Evolutionary conservation across 345 rosid species (phyloP), one percentile per base, ranked within the genome.

Genomic region (Murraya koenigii): DNA sequence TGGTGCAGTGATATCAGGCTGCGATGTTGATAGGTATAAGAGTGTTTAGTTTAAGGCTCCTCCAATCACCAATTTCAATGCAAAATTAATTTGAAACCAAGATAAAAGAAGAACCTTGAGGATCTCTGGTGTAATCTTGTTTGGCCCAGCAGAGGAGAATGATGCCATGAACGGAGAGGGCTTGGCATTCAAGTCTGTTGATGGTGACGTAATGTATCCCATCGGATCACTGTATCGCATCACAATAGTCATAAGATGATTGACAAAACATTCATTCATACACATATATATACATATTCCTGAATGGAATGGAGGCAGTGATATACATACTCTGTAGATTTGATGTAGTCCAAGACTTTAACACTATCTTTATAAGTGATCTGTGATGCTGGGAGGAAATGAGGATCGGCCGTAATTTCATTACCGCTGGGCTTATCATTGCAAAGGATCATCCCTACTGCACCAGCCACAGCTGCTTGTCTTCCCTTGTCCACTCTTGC

Each of bases 1-100:
- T 0, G 96, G 97, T 39, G 98, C 98, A 2, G 96, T 92, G 30
- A 94, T 84, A 74, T 93, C 98, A 54, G 98, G 98, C 85, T 89
- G 80, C 33, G 62, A 74, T 19, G 9, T 3, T 17, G 17, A 44
- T 44, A 44, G 49, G 3, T 3, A 35, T 38, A 38, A 20, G 17
- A 20, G 10, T 38, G n/a, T 7, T 64, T 61, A 15, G 4, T 47
- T 25, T 0, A 32, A 30, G 6, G 36, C 1, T 8, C 26, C 0
- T 8, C 26, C 9, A 47, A 54, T 7, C 35, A 41, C 10, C 49
- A 66, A 69, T 70, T 17, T 15, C 38, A 47, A 47, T 8, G 35
- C 19, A 3, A 30, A 69, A 10, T 8, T 26, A 68, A 4, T 2
- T 25, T 15, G 33, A 17, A 41, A 66, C 15, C 11, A 52, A 17